Base-by-base conservation (phyloP, 2,329 filamentous ascomycete genomes). In the Claviceps humidiphila region DNA sequence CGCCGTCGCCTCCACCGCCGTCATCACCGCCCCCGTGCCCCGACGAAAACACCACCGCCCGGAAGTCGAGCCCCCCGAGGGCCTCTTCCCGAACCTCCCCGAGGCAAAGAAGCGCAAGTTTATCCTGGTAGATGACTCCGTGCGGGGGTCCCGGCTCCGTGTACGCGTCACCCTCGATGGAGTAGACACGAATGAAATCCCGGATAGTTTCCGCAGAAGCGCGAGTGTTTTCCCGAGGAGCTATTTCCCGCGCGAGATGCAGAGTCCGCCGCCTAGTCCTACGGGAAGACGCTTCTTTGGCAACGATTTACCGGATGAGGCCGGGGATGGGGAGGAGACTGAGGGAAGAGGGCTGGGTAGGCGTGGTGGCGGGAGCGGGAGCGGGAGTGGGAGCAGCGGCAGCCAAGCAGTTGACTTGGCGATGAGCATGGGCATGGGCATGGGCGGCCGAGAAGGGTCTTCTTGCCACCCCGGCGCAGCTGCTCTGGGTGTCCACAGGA, bases 71-170 rank as follows among this genome's bases (percentile, higher is more conserved):
- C 77, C 80, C 55, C 72, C 84, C 50, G 78, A 82, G 16, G 81
- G 82, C 48, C 79, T 96, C 45, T 96, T 96, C 66, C 88, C 89
- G 48, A 85, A 93, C 58, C 78, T 95, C 50, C 89, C 90, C 1
- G 89, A 93, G 62, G 83, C 85, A 50, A 95, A 95, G 72, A 88
- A 89, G 63, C 85, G 91, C 64, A 97, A 96, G 69, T 97, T 97
- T 68, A 95, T 97, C 59, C 80, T 97, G 9, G 89, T 97, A 30
- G 90, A 96, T 58, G 91, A 97, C 66, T 83, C 81, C 50, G 85
- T 89, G 56, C 84, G 88, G 39, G 85, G 85, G 50, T 84, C 81
- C 49, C 81, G 89, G 43, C 83, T 96, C 1, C 84, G 91, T 16
- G 90, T 97, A 46, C 85, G 90, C 56, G 90, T 96, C 50, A 93